These are phyloP conservation scores for Metschnikowia kofuensis DNA, from an alignment of 805 yeast species.

Conservation along the genomic window DNA sequence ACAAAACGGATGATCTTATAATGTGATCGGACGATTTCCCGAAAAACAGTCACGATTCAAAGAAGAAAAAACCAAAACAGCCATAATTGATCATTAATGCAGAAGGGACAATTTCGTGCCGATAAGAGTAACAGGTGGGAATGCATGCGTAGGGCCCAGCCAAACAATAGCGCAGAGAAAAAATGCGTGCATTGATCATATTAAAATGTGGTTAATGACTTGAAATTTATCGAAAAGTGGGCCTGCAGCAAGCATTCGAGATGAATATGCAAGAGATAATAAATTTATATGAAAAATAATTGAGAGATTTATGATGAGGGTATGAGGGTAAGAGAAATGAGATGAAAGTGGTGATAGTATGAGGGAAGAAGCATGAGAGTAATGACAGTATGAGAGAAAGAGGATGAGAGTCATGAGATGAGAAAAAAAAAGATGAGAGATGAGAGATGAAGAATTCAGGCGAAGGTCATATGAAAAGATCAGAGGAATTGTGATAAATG, in stretches of 20 bases:
- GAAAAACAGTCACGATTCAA: no score
- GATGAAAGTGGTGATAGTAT: slow-evolving; percentile 4
- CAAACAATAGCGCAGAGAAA: slow-evolving; percentile 1
- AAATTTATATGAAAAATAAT: slow-evolving; percentile 7
- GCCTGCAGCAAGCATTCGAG: slow-evolving; percentile 7
- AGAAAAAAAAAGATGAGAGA: neutral
- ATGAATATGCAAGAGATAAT: slow-evolving; percentile 3
- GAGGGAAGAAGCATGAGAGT: slow-evolving; percentile 5
- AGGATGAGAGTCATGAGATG: slow-evolving; percentile 1
- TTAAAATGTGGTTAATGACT: slow-evolving; percentile 5
- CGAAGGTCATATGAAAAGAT: neutral
- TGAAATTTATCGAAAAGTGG: slow-evolving; percentile 8
- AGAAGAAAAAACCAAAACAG: no score
- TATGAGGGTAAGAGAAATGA: neutral
- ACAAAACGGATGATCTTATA: neutral
- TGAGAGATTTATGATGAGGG: neutral
- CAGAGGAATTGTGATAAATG: neutral
- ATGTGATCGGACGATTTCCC: no score
- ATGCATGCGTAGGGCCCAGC: neutral
- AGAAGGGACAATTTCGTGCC: neutral
- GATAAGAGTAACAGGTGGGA: neutral
- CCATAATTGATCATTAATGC: neutral
- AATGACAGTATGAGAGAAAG: slow-evolving; percentile 2
- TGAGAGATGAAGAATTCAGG: no score
- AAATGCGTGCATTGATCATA: slow-evolving; percentile 12